Evolutionary conservation across 2,329 filamentous ascomycete genomes (phyloP).

Genomic region (Cryphonectria nitschkei): DNA sequence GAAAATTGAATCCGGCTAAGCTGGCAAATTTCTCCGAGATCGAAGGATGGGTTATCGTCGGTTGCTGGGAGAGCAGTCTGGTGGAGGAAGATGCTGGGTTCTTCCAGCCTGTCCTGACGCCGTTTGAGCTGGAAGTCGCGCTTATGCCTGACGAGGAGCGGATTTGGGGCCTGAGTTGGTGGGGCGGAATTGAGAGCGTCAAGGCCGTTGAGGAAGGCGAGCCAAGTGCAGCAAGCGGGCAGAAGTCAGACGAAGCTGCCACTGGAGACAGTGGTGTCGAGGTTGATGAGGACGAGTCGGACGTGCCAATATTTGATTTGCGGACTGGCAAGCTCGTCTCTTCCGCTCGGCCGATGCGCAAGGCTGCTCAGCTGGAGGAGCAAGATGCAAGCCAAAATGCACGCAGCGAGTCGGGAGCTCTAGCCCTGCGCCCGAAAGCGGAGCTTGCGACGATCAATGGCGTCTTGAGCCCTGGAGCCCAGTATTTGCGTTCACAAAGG

Average conservation of each 20-base stretch:
- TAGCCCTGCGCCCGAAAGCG: conserved; percentile 61
- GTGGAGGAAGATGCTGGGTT: conserved; percentile 83
- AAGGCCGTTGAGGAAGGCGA: conserved; percentile 46
- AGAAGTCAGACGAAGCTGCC: conserved; percentile 31
- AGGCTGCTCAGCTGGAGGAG: conserved; percentile 42
- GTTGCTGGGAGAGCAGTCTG: conserved; percentile 95
- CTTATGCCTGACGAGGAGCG: conserved; percentile 75
- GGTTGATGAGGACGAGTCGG: conserved; percentile 67
- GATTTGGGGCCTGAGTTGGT: conserved; percentile 88
- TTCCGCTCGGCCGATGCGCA: conserved; percentile 74
- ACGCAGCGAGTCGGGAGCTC: conserved; percentile 46
- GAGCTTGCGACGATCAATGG: conserved; percentile 83
- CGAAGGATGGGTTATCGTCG: conserved; percentile 95
- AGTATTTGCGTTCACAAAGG: conserved; percentile 78
- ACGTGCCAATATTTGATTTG: conserved; percentile 89
- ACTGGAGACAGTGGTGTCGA: conserved; percentile 23
- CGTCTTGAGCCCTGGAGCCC: conserved; percentile 86
- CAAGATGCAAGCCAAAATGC: conserved; percentile 26
- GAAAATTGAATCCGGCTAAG: conserved; percentile 94
- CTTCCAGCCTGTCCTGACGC: conserved; percentile 89
- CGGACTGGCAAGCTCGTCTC: conserved; percentile 83
- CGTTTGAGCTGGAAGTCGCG: conserved; percentile 85
- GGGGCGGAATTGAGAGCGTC: conserved; percentile 78
- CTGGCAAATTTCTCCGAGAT: conserved; percentile 96
- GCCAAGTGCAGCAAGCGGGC: conserved; percentile 29